Evolutionary conservation across 2,329 filamentous ascomycete genomes (phyloP), one percentile per base, ranked within the genome.

Genomic region (Claviceps purpurea): DNA sequence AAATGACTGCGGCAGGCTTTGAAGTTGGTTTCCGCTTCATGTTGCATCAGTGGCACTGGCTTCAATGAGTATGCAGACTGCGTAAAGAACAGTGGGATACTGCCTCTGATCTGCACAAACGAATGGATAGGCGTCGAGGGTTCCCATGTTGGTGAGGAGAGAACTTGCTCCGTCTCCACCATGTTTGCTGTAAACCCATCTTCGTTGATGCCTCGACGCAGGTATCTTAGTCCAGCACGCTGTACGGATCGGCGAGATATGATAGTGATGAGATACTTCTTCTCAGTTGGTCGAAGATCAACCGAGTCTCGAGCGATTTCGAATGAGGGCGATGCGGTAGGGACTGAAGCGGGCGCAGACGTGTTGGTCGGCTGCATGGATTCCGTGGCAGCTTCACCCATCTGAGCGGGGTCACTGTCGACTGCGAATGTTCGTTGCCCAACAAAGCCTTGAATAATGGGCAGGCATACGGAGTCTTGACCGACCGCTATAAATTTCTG

Each of bases 61-160:
- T 95, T 96, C 58, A 97, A 80, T 10, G 89, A 89, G 66, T 95
- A 97, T 0, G 91, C 90, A 0, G 87, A 89, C 62, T 98, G 93
- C 0, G 90, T 94, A 64, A 96, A 98, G 71, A 93, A 97, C 0
- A 97, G 69, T 0, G 93, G 93, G 56, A 97, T 95, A 22, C 90
- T 96, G 6, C 90, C 91, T 57, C 93, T 80, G 24, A 89, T 74
- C 64, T 98, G 93, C 3, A 94, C 71, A 60, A 95, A 94, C 0
- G 89, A 95, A 65, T 88, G 87, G 2, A 84, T 74, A 58, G 81
- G 87, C 2, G 68, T 72, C 0, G 74, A 69, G 0, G 75, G 63
- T 18, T 81, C 75, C 81, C 86, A 90, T 1, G 75, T 74, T 2
- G 81, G 73, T 0, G 79, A 77, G 0, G 88, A 93, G 2, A 98